A percentile compares a stretch with the other conserved stretches of the same genome.
These are phyloP conservation scores for Trichocomaceae sp. DNA, from an alignment of 2,329 filamentous ascomycete species.

Conservation along the genomic window DNA sequence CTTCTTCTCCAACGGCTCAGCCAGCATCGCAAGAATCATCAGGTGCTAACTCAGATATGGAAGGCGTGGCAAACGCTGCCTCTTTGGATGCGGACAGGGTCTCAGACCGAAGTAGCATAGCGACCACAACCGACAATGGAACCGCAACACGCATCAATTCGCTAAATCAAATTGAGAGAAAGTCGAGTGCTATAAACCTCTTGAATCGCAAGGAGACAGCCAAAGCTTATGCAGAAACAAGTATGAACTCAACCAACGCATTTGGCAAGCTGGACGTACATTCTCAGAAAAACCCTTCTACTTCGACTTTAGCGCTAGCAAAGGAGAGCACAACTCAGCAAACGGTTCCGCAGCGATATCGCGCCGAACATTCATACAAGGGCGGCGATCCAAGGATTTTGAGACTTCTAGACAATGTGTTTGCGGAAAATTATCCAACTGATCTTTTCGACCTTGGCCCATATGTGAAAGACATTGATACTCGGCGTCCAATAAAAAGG, in stretches of 20 bases:
- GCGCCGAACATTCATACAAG: slow-evolving; percentile 71
- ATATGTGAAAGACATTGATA: slow-evolving; percentile 62
- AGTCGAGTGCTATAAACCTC: slow-evolving; percentile 54
- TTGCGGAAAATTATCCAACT: slow-evolving; percentile 57
- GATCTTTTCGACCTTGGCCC: slow-evolving; percentile 67
- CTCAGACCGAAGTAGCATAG: slow-evolving; percentile 25
- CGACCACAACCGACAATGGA: slow-evolving; percentile 26
- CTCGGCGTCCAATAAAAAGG: slow-evolving; percentile 47
- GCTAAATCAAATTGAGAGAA: slow-evolving; percentile 28
- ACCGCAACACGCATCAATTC: slow-evolving; percentile 24
- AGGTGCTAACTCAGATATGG: slow-evolving; percentile 28
- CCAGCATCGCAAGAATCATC: slow-evolving; percentile 29
- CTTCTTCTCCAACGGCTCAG: slow-evolving; percentile 31
- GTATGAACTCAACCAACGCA: slow-evolving; percentile 57
- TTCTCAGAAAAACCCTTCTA: slow-evolving; percentile 30
- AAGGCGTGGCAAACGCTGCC: slow-evolving; percentile 18
- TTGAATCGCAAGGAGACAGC: slow-evolving; percentile 51
- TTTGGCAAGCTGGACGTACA: slow-evolving; percentile 58
- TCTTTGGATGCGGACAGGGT: slow-evolving; percentile 21
- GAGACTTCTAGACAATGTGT: slow-evolving; percentile 73
- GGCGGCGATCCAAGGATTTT: slow-evolving; percentile 64
- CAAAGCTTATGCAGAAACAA: slow-evolving; percentile 60
- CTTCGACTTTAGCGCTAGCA: slow-evolving; percentile 33
- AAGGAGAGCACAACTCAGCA: slow-evolving; percentile 24
- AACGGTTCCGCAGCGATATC: slow-evolving; percentile 41